Base-by-base conservation (phyloP, 2,329 filamentous ascomycete genomes). In the Penicillium sp. region DNA sequence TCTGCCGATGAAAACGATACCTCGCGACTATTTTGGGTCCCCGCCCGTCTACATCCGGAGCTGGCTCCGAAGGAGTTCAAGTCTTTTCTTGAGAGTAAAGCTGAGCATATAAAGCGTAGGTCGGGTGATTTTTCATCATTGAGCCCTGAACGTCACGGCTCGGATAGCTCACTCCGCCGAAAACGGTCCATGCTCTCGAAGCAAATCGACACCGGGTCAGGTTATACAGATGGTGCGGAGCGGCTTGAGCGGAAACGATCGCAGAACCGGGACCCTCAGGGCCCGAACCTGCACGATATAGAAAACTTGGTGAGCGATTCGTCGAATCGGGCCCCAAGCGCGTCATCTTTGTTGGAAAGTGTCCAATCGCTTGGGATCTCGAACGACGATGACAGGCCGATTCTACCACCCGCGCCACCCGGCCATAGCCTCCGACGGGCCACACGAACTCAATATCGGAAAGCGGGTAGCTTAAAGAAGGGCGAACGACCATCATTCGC, bases 181-280 rank as follows among this genome's bases (percentile, higher is more conserved):
- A 97, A 96, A 78, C 97, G 95, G 78, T 98, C 94, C 0, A 97
- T 96, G 91, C 83, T 99, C 5, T 98, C 94, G 6, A 87, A 90
- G 61, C 93, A 98, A 75, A 91, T 99, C 62, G 91, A 97, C 69
- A 91, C 87, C 66, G 87, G 88, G 5, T 84, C 84, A 8, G 88
- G 87, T 45, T 96, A 95, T 74, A 84, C 90, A 64, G 93, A 97
- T 79, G 93, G 92, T 21, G 91, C 92, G 17, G 93, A 96, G 63
- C 85, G 88, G 64, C 79, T 96, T 61, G 90, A 91, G 70, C 84
- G 90, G 67, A 90, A 92, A 73, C 85, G 86, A 64, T 95, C 91
- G 30, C 75, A 84, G 69, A 81, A 78, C 19, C 83, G 83, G 44
- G 80, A 84, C 9, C 81, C 82, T 31, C 79, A 85, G 7, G 87